Percentiles rank a stretch among this genome's conserved stretches.
These are phyloP conservation scores for Termitomyces sp. DNA, from an alignment of 768 basidiomycete genomes.

Conservation along the genomic window DNA sequence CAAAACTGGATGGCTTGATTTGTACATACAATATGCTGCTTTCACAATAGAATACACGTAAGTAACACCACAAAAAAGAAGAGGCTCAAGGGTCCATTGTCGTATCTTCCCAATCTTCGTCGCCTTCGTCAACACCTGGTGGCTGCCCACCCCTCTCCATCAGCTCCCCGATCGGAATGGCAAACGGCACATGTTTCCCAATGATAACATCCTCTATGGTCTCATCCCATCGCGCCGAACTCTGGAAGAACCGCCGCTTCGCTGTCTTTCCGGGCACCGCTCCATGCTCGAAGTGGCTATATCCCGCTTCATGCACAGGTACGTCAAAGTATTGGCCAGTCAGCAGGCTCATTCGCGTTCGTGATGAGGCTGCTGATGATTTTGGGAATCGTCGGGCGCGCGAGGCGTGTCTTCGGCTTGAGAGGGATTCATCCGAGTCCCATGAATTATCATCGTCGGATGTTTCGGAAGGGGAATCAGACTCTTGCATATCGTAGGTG, in stretches of 20 bases:
- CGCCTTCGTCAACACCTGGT: slow-evolving; percentile 17
- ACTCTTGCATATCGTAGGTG: slow-evolving; percentile 56
- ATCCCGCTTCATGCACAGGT: slow-evolving; percentile 41
- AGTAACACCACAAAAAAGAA: background rate
- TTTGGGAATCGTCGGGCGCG: slow-evolving; percentile 12
- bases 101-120: slow-evolving; percentile 30
- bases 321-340: slow-evolving; percentile 60
- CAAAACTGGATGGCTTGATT: background rate
- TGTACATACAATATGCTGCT: background rate
- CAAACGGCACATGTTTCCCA: slow-evolving; percentile 13
- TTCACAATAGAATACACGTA: slow-evolving; percentile 13
- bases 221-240: slow-evolving; percentile 35
- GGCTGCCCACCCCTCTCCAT: slow-evolving; percentile 26
- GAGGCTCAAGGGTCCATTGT: slow-evolving; percentile 19
- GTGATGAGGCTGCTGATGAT: slow-evolving; percentile 21
- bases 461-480: slow-evolving; percentile 43
- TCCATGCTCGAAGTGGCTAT: slow-evolving; percentile 39
- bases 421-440: slow-evolving; percentile 34
- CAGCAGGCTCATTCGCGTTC: slow-evolving; percentile 66
- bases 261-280: slow-evolving; percentile 35
- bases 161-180: slow-evolving; percentile 16
- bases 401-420: slow-evolving; percentile 35
- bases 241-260: slow-evolving; percentile 61
- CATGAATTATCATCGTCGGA: slow-evolving; percentile 41
- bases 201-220: slow-evolving; percentile 20